Evolutionary conservation across 176 grass and related monocot genomes (phyloP).

Genomic region (Avena eriantha): DNA sequence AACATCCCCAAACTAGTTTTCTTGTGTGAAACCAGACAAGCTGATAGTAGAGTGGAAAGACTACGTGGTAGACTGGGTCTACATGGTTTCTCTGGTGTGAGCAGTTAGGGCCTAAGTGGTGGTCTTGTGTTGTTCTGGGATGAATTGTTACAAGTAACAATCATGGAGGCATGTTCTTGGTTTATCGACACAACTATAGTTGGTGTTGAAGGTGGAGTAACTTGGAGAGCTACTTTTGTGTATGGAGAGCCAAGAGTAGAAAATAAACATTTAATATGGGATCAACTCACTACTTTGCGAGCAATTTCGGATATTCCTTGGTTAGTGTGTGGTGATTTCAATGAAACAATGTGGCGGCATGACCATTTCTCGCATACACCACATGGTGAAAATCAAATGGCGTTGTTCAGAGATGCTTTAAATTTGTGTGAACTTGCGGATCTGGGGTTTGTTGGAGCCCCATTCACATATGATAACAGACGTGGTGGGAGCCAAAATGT

Average conservation of each 20-base stretch:
- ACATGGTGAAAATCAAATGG: no score
- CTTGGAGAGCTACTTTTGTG: neutral
- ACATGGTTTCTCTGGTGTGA: neutral
- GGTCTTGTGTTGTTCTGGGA: neutral
- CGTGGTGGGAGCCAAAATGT: no score
- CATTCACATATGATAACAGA: no score
- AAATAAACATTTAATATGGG: neutral
- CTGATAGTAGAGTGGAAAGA: neutral
- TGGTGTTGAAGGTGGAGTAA: no score
- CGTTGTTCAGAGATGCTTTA: no score
- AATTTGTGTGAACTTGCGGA: no score
- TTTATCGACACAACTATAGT: neutral
- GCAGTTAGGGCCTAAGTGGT: neutral
- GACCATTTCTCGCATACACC: neutral
- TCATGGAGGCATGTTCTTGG: rapidly evolving
- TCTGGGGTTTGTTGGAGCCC: no score
- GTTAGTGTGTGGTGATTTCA: neutral
- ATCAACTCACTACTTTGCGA: rapidly evolving
- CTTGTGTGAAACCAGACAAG: neutral
- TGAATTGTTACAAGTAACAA: neutral
- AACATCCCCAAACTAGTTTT: neutral
- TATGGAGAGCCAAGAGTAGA: neutral
- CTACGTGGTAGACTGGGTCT: neutral
- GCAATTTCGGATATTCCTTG: no score
- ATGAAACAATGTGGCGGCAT: neutral